phyloP scores from a whole-genome alignment of 176 grass and related monocot genomes.

The Oryza longistaminata region DNA sequence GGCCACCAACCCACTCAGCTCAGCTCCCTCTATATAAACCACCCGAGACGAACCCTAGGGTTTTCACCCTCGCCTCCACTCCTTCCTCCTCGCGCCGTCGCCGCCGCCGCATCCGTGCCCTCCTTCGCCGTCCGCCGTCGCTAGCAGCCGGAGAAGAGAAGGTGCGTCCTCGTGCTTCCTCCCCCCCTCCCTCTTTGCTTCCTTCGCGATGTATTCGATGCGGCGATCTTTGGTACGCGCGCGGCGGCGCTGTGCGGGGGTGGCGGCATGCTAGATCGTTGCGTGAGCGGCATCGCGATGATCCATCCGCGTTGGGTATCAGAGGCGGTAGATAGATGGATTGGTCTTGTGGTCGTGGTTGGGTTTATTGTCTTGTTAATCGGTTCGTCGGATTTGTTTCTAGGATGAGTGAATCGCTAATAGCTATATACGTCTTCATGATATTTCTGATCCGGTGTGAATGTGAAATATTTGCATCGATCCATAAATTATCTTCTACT shows the following conservation, averaged over 20 bases:
- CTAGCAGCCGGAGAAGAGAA: not conserved
- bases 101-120: not conserved
- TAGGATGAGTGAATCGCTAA: not conserved
- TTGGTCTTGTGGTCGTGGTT: no score
- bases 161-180: not conserved
- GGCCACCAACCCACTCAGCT: not conserved
- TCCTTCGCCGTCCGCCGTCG: not conserved
- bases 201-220: not conserved
- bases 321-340: not conserved
- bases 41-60: conserved; percentile 15
- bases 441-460: not conserved
- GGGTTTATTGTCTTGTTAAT: not conserved
- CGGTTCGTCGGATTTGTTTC: not conserved
- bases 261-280: not conserved
- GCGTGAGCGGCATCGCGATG: not conserved
- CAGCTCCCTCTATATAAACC: not conserved
- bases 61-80: not conserved
- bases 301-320: not conserved
- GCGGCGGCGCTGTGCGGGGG: no score
- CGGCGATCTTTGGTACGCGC: no score
- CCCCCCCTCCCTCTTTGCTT: not conserved
- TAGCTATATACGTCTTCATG: not conserved
- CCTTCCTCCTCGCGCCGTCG: not conserved
- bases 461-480: no score
- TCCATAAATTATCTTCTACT: no score